A percentile compares a stretch with the other conserved stretches of the same genome.
These are phyloP conservation scores for Sporisorium sorghi DNA, from an alignment of 1,284 basidiomycete genomes.

Conservation along the genomic window DNA sequence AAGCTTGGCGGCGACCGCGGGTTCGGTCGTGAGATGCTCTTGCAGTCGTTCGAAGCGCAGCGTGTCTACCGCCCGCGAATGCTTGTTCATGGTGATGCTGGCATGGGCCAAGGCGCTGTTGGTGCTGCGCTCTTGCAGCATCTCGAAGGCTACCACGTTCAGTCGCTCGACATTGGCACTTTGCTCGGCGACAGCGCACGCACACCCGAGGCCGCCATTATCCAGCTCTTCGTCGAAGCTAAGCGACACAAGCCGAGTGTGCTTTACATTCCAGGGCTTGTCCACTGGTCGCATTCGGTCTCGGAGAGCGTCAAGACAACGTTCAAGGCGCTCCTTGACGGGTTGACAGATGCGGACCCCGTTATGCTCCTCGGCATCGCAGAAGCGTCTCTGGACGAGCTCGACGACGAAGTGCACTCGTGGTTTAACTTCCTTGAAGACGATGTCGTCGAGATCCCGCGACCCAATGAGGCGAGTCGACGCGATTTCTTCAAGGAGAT, in stretches of 20 bases:
- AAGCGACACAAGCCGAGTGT: constrained; percentile 97
- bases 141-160: constrained; percentile 94
- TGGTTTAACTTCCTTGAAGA: constrained; percentile 90
- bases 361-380: constrained; percentile 89
- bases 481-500: constrained; percentile 79
- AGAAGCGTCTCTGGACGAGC: constrained; percentile 78
- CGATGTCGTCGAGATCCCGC: constrained; percentile 77
- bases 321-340: constrained; percentile 88
- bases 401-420: constrained; percentile 84
- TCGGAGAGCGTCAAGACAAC: constrained; percentile 86
- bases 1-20: constrained; percentile 50
- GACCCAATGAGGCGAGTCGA: constrained; percentile 73
- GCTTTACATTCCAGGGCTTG: constrained; percentile 90
- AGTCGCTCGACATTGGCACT: constrained; percentile 89
- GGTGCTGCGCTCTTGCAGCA: constrained; percentile 92
- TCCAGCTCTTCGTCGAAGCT: constrained; percentile 97
- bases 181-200: constrained; percentile 89
- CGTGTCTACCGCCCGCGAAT: constrained; percentile 91
- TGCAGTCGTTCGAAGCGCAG: constrained; percentile 86
- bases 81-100: constrained; percentile 81
- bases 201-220: constrained; percentile 89
- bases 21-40: constrained; percentile 64
- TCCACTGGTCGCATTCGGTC: constrained; percentile 86
- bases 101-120: constrained; percentile 91
- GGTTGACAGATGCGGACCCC: constrained; percentile 88